Evolutionary conservation across 2,329 filamentous ascomycete genomes (phyloP).

Genomic region (Colletotrichum zoysiae): DNA sequence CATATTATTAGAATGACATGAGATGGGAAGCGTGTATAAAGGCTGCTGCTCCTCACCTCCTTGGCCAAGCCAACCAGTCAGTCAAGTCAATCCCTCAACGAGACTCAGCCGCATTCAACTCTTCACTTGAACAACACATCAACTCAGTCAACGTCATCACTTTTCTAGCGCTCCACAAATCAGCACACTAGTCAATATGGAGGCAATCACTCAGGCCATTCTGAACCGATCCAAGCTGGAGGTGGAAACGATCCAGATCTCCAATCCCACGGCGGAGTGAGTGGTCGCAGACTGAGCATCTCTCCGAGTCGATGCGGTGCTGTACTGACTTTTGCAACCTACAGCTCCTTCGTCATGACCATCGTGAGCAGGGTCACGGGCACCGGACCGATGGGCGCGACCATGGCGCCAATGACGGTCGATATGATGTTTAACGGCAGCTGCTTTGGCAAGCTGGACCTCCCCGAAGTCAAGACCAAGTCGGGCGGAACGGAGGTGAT

Average conservation of each 20-base stretch:
- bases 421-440: constrained; percentile 49
- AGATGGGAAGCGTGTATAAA: constrained; percentile 30
- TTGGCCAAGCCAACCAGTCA: background rate
- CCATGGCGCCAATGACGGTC: constrained; percentile 48
- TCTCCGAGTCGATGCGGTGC: background rate
- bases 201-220: constrained; percentile 48
- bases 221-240: constrained; percentile 48
- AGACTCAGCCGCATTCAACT: constrained; percentile 2
- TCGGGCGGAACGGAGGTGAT: constrained; percentile 47
- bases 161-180: constrained; percentile 16
- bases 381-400: constrained; percentile 49
- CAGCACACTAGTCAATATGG: constrained; percentile 42
- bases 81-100: no score
- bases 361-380: constrained; percentile 49
- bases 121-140: constrained; percentile 18
- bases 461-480: constrained; percentile 49
- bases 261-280: constrained; percentile 49
- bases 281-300: constrained; percentile 25
- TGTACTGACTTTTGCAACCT: constrained; percentile 16
- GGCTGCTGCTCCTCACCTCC: background rate
- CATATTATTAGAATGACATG: constrained; percentile 28
- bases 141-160: constrained; percentile 28
- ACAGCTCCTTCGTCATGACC: constrained; percentile 48
- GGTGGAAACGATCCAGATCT: constrained; percentile 49
- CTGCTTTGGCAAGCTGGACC: constrained; percentile 48